phyloP scores from a whole-genome alignment of 495 filamentous ascomycete species.

The Oleoguttula mirabilis region DNA sequence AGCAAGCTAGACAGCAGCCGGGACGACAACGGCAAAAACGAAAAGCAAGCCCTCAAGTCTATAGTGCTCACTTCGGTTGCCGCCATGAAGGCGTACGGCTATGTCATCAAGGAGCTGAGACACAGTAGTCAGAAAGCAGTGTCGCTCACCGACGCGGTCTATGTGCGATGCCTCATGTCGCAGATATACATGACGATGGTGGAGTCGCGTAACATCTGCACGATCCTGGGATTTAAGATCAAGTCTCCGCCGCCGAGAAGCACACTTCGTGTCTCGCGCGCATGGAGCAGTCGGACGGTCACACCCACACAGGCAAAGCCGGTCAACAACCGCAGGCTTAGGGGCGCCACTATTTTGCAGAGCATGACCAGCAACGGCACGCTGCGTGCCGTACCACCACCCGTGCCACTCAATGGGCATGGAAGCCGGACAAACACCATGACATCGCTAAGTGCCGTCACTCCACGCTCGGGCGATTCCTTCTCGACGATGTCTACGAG shows the following conservation, averaged over 20 bases:
- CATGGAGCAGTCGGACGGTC: slow-evolving; percentile 15
- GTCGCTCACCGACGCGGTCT: slow-evolving; percentile 22
- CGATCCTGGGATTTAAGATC: slow-evolving; percentile 30
- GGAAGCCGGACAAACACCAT: slow-evolving; percentile 33
- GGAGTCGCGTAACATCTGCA: slow-evolving; percentile 53
- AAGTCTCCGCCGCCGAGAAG: slow-evolving; percentile 13
- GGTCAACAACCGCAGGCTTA: slow-evolving; percentile 9
- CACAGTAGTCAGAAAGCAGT: slow-evolving; percentile 3
- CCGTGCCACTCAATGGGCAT: slow-evolving; percentile 33
- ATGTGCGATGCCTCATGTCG: slow-evolving; percentile 68
- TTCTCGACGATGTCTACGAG: slow-evolving; percentile 45
- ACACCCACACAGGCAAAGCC: slow-evolving; percentile 20
- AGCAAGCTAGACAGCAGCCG: not conserved
- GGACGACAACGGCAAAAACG: slow-evolving; percentile 1
- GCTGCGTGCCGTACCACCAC: slow-evolving; percentile 21
- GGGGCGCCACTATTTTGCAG: slow-evolving; percentile 19
- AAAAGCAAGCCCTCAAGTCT: not conserved
- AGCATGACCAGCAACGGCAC: slow-evolving; percentile 6
- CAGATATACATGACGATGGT: slow-evolving; percentile 69
- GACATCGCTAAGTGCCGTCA: slow-evolving; percentile 42
- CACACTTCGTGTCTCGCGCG: slow-evolving; percentile 14
- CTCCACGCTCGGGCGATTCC: slow-evolving; percentile 67
- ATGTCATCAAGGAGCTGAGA: slow-evolving; percentile 7
- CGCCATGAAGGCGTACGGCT: slow-evolving; percentile 9
- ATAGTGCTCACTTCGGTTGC: slow-evolving; percentile 1